A percentile compares a stretch with the other conserved stretches of the same genome.
phyloP scores from a whole-genome alignment of 75 land plant species.

The Pinus taeda region DNA sequence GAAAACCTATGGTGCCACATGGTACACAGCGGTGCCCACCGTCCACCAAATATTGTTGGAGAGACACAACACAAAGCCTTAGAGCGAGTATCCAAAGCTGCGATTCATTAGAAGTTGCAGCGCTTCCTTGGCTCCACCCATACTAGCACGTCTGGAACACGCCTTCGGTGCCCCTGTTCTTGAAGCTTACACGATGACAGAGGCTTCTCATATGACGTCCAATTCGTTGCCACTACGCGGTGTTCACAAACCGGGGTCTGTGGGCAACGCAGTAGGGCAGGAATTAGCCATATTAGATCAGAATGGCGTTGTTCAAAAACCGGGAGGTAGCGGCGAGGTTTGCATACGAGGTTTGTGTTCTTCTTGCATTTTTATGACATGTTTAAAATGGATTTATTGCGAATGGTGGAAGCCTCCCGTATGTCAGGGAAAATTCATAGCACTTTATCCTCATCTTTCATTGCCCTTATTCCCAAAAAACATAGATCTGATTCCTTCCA shows the following conservation, averaged over 20 bases:
- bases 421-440: too few species aligned
- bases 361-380: too few species aligned
- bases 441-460: too few species aligned
- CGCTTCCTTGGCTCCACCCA: slow-evolving; percentile 73
- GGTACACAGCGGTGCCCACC: slow-evolving; percentile 98
- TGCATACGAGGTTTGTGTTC: slow-evolving; percentile 88
- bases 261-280: slow-evolving; percentile 78
- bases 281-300: slow-evolving; percentile 74
- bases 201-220: slow-evolving; percentile 90
- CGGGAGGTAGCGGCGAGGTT: slow-evolving; percentile 59
- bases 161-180: slow-evolving; percentile 83
- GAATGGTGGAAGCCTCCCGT: too few species aligned
- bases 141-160: slow-evolving; percentile 62
- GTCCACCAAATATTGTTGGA: slow-evolving; percentile 90
- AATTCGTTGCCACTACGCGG: slow-evolving; percentile 75
- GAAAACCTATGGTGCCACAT: slow-evolving; percentile 67
- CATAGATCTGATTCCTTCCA: too few species aligned
- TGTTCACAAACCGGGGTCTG: slow-evolving; percentile 75
- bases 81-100: slow-evolving; percentile 71
- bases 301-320: slow-evolving; percentile 31
- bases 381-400: too few species aligned
- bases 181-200: slow-evolving; percentile 98
- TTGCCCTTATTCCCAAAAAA: too few species aligned
- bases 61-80: slow-evolving; percentile 51
- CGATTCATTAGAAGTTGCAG: slow-evolving; percentile 87